These are phyloP conservation scores for Rhodotorula toruloides DNA, from an alignment of 768 basidiomycete genomes.

Conservation along the genomic window DNA sequence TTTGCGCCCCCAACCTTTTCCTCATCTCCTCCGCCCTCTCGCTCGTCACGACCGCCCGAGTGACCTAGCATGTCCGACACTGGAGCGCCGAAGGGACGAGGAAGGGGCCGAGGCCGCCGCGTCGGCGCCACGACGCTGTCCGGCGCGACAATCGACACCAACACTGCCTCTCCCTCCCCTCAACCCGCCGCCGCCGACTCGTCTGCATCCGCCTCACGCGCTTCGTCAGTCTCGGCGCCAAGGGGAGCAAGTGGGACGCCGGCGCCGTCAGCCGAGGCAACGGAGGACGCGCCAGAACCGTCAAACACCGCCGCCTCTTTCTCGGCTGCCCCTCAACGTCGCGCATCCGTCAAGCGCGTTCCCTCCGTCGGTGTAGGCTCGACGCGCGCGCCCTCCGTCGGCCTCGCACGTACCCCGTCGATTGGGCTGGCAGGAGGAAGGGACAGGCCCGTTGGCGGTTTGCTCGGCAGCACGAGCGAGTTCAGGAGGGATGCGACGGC, in stretches of 20 bases:
- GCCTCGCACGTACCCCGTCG: neutral
- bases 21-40: neutral
- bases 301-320: neutral
- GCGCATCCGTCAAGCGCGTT: conserved; percentile 1
- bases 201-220: neutral
- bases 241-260: too few species aligned
- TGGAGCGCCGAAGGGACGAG: conserved; percentile 20
- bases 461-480: conserved; percentile 30
- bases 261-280: neutral
- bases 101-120: conserved; percentile 24
- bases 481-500: conserved; percentile 9
- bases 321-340: neutral
- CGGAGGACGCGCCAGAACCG: neutral
- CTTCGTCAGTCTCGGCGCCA: conserved; percentile 1
- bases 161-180: conserved; percentile 1
- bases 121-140: conserved; percentile 2
- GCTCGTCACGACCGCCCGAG: neutral
- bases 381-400: conserved; percentile 9
- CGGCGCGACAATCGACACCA: neutral
- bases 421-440: neutral
- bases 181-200: conserved; percentile 10
- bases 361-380: conserved; percentile 26
- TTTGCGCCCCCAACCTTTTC: too few species aligned
- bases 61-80: conserved; percentile 16
- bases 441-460: conserved; percentile 31